These are phyloP conservation scores for Taxawa tesnikishii DNA, from an alignment of 2,329 filamentous ascomycete species.

Conservation along the genomic window DNA sequence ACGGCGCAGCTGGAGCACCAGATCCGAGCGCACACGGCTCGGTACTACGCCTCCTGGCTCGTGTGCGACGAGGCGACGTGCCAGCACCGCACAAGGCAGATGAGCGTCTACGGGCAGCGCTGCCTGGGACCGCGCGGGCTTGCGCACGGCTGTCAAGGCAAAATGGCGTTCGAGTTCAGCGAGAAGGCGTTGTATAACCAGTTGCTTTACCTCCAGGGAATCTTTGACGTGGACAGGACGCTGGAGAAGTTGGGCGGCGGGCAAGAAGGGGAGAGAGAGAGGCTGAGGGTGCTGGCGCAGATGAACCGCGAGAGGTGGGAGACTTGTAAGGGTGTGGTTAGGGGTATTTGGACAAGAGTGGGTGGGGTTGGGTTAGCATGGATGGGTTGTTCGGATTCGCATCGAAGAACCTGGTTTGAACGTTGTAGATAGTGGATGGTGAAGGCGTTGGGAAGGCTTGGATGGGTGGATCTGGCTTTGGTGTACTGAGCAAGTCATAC, in stretches of 20 bases:
- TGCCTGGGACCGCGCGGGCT: constrained; percentile 82
- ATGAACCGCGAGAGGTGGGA: constrained; percentile 72
- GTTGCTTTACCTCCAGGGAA: constrained; percentile 68
- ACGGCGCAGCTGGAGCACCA: constrained; percentile 80
- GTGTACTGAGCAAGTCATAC: too few species aligned
- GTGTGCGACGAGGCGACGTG: constrained; percentile 83
- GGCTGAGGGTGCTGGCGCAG: constrained; percentile 55
- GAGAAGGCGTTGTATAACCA: constrained; percentile 95
- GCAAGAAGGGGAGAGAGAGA: constrained; percentile 46
- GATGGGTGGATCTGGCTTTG: neutral
- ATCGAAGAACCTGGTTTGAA: constrained; percentile 18
- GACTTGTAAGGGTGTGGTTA: constrained; percentile 64
- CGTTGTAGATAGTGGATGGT: too few species aligned
- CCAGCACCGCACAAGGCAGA: constrained; percentile 75
- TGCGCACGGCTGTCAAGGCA: constrained; percentile 70
- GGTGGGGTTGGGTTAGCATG: constrained; percentile 31
- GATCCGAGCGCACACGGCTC: constrained; percentile 62
- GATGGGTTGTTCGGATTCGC: constrained; percentile 35
- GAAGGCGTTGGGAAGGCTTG: too few species aligned
- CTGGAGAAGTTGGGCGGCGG: constrained; percentile 49
- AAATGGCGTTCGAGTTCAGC: constrained; percentile 76
- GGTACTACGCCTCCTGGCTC: constrained; percentile 89
- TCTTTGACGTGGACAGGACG: constrained; percentile 87
- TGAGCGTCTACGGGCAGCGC: constrained; percentile 82
- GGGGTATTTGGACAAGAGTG: constrained; percentile 31